Conservation (phyloP, 2,329 filamentous ascomycete genomes). For the Xylaria sp. region DNA sequence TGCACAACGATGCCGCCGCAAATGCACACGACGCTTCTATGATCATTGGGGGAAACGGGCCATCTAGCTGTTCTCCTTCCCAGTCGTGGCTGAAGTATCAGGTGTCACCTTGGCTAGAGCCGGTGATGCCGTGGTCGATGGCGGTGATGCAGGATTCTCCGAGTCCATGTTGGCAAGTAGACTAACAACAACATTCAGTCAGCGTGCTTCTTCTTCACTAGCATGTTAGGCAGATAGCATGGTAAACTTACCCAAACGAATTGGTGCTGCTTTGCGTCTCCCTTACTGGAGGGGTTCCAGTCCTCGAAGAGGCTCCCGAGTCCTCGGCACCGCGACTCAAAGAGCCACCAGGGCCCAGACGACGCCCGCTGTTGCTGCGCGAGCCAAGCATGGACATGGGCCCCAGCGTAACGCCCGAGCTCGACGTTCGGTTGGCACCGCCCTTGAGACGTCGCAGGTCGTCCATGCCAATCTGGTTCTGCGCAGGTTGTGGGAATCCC, state of each 20-base stretch:
- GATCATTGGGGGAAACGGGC: slow-evolving; percentile 39
- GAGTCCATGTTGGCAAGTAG: slow-evolving; percentile 61
- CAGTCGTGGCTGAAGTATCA: slow-evolving; percentile 48
- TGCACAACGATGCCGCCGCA: slow-evolving; percentile 43
- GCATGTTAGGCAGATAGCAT: background rate
- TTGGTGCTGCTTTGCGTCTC: slow-evolving; percentile 72
- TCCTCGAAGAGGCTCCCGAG: slow-evolving; percentile 84
- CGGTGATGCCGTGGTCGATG: slow-evolving; percentile 68
- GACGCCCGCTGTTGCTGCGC: slow-evolving; percentile 88
- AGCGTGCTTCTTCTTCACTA: slow-evolving; percentile 26
- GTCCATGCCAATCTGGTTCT: slow-evolving; percentile 88
- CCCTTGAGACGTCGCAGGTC: slow-evolving; percentile 84
- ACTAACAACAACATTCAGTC: slow-evolving; percentile 46
- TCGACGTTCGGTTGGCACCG: slow-evolving; percentile 59
- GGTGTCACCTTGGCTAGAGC: slow-evolving; percentile 65
- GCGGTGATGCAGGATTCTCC: slow-evolving; percentile 69
- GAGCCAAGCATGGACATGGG: slow-evolving; percentile 85
- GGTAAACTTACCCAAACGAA: slow-evolving; percentile 82
- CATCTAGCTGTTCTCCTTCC: slow-evolving; percentile 56
- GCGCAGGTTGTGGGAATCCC: slow-evolving; percentile 70
- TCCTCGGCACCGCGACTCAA: slow-evolving; percentile 78
- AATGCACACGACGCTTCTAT: slow-evolving; percentile 42
- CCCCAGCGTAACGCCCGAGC: slow-evolving; percentile 70
- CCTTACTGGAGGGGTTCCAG: slow-evolving; percentile 77
- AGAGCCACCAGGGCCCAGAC: slow-evolving; percentile 74